Base-by-base conservation (phyloP, 2,329 filamentous ascomycete species). In the Exserohilum turcica region DNA sequence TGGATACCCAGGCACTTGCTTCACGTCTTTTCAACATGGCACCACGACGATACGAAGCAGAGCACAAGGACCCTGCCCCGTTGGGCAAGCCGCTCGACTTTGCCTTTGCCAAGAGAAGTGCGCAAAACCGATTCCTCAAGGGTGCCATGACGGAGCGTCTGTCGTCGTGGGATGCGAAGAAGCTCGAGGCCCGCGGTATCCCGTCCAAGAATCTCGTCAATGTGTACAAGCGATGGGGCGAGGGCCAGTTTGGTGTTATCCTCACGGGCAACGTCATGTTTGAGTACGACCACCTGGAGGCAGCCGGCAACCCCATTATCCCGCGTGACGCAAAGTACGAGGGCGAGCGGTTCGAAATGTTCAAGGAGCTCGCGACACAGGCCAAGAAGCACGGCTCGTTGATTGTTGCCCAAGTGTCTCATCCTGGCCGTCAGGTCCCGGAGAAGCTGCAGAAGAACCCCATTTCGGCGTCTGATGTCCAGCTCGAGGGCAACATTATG, bases 81-180 rank as follows among this genome's bases (percentile, higher is more conserved):
- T 59, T 79, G 52, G 77, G 69, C 45, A 66, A 79, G 60, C 75
- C 77, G n/a, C 70, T 80, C 43, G 61, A 75, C 28, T 79, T 79
- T 56, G 71, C 71, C 13, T 79, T 79, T 59, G 81, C 80, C 36
- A 78, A 80, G 45, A 79, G 76, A 51, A 82, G 79, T 1, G 85
- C 85, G 1, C 81, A 80, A 36, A 89, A 89, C 67, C 78, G 85
- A n/a, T 85, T 88, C 64, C 70, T 88, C 59, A 89, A 89, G 71
- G 84, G 78, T 5, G 82, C 87, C 36, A 88, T 89, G 86, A 83
- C 83, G 2, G 87, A 90, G 68, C 77, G 80, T 6, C 74, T 88
- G 12, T 83, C 84, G 0, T 84, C 81, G 5, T 89, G 84, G 84
- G 78, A 83, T 52, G 76, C 80, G 6, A 78, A 78, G 19, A 77